phyloP scores from a whole-genome alignment of 2,329 filamentous ascomycete species.

The Botrytis squamosa region DNA sequence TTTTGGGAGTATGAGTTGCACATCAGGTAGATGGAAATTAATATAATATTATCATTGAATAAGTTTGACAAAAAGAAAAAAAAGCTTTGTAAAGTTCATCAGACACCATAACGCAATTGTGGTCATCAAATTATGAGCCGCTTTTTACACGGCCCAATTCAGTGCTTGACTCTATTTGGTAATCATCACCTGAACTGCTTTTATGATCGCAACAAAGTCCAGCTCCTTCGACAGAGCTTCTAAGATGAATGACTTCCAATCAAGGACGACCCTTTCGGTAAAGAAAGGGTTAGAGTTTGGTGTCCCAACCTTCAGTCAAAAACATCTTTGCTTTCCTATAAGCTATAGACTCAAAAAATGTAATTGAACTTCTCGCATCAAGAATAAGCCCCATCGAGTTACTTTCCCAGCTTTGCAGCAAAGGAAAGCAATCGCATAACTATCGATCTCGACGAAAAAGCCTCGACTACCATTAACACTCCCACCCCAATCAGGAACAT shows the following conservation, averaged over 20 bases:
- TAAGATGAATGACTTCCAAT: conserved; percentile 38
- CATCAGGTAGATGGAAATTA: background rate
- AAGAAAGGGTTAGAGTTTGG: conserved; percentile 37
- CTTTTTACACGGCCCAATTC: conserved; percentile 55
- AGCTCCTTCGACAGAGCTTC: conserved; percentile 69
- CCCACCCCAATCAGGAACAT: conserved; percentile 43
- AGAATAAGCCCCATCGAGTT: conserved; percentile 99
- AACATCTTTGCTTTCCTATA: conserved; percentile 50
- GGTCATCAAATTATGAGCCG: conserved; percentile 45
- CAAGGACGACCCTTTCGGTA: conserved; percentile 39
- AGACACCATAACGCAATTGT: conserved; percentile 51
- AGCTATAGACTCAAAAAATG: conserved; percentile 52
- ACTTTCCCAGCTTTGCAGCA: conserved; percentile 52
- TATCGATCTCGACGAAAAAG: conserved; percentile 90
- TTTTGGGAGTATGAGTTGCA: background rate
- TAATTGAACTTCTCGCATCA: conserved; percentile 80
- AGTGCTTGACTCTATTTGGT: conserved; percentile 99
- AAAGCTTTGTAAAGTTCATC: conserved; percentile 40
- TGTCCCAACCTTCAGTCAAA: conserved; percentile 24
- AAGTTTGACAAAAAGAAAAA: background rate
- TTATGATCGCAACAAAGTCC: conserved; percentile 46
- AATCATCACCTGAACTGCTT: conserved; percentile 76
- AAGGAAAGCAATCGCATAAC: conserved; percentile 91
- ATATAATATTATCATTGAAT: background rate
- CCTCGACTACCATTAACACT: conserved; percentile 54